These are phyloP conservation scores for Kodamaea arcana DNA, from an alignment of 1,139 yeast genomes.

Conservation along the genomic window DNA sequence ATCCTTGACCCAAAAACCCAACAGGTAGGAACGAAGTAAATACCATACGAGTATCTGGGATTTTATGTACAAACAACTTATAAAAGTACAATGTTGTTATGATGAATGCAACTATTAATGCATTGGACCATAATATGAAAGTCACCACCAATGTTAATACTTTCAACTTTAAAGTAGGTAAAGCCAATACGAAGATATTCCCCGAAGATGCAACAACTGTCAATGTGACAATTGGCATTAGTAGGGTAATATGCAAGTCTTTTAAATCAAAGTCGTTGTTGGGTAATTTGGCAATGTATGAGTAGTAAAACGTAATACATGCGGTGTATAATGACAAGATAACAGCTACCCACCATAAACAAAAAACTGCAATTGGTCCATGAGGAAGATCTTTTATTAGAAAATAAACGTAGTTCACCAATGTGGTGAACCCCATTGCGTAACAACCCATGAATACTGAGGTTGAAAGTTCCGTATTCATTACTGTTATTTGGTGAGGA, in stretches of 20 bases:
- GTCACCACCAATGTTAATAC: constrained; percentile 52
- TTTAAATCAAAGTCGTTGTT: constrained; percentile 12
- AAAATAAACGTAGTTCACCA: constrained; percentile 50
- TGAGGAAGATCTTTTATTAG: constrained; percentile 31
- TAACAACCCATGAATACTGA: constrained; percentile 70
- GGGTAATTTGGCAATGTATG: constrained; percentile 32
- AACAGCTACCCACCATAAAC: constrained; percentile 68
- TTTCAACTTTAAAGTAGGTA: constrained; percentile 40
- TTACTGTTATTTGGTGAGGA: constrained; percentile 28
- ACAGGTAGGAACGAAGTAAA: constrained; percentile 59
- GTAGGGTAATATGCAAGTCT: constrained; percentile 39
- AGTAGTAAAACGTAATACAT: constrained; percentile 48
- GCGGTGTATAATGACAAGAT: constrained; percentile 51
- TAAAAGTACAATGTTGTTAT: constrained; percentile 52
- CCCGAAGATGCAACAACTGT: constrained; percentile 74
- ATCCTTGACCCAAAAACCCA: constrained; percentile 76
- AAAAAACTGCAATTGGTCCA: constrained; percentile 42
- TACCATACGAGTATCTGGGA: constrained; percentile 47
- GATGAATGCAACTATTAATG: constrained; percentile 57
- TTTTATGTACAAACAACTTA: constrained; percentile 53
- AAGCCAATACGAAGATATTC: constrained; percentile 42
- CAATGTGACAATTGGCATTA: constrained; percentile 71
- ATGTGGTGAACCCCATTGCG: constrained; percentile 72
- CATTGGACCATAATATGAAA: constrained; percentile 64
- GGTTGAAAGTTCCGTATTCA: constrained; percentile 43